A percentile compares a stretch with the other conserved stretches of the same genome.
Evolutionary conservation across 306 rosid species (phyloP).

Genomic region (Luffa acutangula): DNA sequence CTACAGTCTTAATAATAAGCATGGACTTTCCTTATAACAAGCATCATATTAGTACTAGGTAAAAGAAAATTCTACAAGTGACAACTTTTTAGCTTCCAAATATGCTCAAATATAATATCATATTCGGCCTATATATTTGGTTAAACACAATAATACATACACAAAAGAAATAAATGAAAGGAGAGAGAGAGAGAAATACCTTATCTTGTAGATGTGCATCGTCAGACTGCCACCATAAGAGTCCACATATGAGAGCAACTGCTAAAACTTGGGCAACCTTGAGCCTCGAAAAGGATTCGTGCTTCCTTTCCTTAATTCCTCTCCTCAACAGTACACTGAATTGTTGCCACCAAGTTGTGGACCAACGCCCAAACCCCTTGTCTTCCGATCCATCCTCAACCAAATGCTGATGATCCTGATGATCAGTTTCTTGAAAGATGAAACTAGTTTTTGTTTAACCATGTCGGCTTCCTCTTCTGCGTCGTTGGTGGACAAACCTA

Average conservation of each 20-base stretch:
- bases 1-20: too few species aligned
- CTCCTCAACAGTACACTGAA: conserved; percentile 44
- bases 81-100: not conserved
- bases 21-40: too few species aligned
- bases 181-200: conserved; percentile 12
- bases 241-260: conserved; percentile 43
- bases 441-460: conserved; percentile 30
- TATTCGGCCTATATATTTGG: too few species aligned
- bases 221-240: conserved; percentile 53
- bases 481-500: conserved; percentile 37
- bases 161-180: not conserved
- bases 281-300: conserved; percentile 43
- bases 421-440: conserved; percentile 17
- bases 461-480: conserved; percentile 17
- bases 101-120: too few species aligned
- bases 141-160: not conserved
- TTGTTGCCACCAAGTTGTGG: conserved; percentile 63
- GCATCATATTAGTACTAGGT: too few species aligned
- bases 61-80: too few species aligned
- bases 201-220: conserved; percentile 49
- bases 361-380: conserved; percentile 33
- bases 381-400: conserved; percentile 16
- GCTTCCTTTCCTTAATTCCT: conserved; percentile 56
- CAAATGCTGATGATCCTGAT: not conserved
- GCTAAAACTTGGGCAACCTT: conserved; percentile 36